Base-by-base conservation (phyloP, 768 basidiomycete genomes). In the Amanita pallidorosea region DNA sequence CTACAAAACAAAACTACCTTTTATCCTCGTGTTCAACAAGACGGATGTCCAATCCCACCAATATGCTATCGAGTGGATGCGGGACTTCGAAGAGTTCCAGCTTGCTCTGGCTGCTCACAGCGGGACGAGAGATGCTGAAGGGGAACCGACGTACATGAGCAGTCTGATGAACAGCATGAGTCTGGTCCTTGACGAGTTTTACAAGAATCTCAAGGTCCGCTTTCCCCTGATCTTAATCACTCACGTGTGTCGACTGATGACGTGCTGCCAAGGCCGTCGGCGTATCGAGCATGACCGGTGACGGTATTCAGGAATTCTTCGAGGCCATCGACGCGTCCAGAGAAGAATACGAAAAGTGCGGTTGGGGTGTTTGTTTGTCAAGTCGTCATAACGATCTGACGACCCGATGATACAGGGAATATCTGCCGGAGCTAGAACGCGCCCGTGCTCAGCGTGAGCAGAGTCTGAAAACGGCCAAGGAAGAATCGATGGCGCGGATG, bases 101-200 rank as follows among this genome's bases (percentile, higher is more conserved):
- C 76, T 73, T 3, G 95, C 94, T 1, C 68, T 99, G 49, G 80
- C 85, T 3, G 71, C 82, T 1, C 83, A 88, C 59, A 70, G 72
- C 46, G 79, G 80, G 9, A 76, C 77, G 22, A 73, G 76, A 48
- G 84, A 88, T 63, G 73, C 82, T 4, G 85, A 93, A 55, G 93
- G 89, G 46, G 96, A 95, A 61, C 88, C 90, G 44, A 93, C 88
- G 36, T 98, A 97, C 65, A 96, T 97, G 93, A 94, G 90, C 63
- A 94, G 91, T 62, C 70, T 99, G 56, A 99, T 98, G 95, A 92
- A 95, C 57, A 92, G 89, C 62, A 98, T 99, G 96, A 93, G 94
- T 63, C 67, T 99, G 47, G 95, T 99, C 6, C 68, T 99, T 48
- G 96, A 99, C 60, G 96, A 98, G 62, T 99, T 99, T 59, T 99